Evolutionary conservation across 306 rosid genomes (phyloP), one percentile per base, ranked within the genome.

Genomic region (Hylodesmum podocarpum): DNA sequence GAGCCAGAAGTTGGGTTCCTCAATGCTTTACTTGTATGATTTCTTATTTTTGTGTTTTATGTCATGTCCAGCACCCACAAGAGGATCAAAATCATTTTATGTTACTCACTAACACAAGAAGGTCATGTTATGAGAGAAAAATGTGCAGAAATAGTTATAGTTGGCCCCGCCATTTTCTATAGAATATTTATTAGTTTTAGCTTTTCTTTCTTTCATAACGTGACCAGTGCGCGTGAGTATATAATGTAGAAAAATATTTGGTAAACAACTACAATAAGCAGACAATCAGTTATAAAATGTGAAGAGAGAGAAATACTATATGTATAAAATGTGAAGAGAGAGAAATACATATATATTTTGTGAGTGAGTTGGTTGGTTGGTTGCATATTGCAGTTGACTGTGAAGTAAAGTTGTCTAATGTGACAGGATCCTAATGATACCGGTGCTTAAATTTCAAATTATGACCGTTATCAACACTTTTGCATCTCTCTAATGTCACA

Each of bases 1-100:
- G 96, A 92, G 44, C 93, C 98, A 16, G 96, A 94, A 94, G 91
- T 83, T 74, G 88, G 95, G 3, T 84, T 94, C 84, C 92, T 94
- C 78, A 92, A 87, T 82, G 95, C 98, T 66, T 86, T 82, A 54
- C 98, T 92, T 59, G 97, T 92, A 82, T 55, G 49, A 12, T 79
- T 70, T 44, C 24, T 72, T 64, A 21, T 39, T 13, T 70, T 72
- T 49, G 50, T 73, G 37, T 39, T 49, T 62, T 55, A 37, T 55
- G 66, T 46, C 79, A 43, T 53, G 33, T 25, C 40, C 74, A 59
- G 14, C 70, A 31, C 70, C 71, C 50, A 67, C 44, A 37, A 50
- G 57, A 71, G 51, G 70, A 69, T 46, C 70, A 44, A 15, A 27
- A 53, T 31, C 29, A 10, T 77, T 18, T 68, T 25, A 64, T 36